phyloP scores from a whole-genome alignment of 805 yeast species.

The Wickerhamomyces strasburgensis region DNA sequence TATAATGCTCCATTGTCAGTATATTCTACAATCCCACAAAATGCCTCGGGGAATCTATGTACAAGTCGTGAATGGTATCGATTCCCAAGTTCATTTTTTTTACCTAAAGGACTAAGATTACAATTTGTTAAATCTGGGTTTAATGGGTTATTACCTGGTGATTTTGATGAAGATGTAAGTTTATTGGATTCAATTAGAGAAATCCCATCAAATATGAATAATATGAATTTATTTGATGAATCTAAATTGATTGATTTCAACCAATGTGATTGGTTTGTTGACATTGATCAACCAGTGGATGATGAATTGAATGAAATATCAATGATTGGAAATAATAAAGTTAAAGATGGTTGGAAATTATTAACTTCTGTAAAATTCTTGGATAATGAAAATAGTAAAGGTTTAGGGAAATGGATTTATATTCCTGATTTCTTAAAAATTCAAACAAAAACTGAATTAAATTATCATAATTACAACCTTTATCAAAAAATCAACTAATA shows the following conservation, averaged over 20 bases:
- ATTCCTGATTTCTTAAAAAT: constrained; percentile 35
- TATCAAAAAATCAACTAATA: constrained; percentile 22
- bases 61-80: constrained; percentile 96
- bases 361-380: constrained; percentile 21
- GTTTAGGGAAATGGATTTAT: constrained; percentile 50
- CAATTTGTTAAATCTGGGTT: constrained; percentile 73
- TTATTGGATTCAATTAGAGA: constrained; percentile 35
- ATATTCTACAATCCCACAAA: constrained; percentile 38
- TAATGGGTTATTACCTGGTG: constrained; percentile 85
- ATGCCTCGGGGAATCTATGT: constrained; percentile 53
- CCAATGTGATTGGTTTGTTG: constrained; percentile 68
- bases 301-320: constrained; percentile 37
- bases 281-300: constrained; percentile 49
- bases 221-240: constrained; percentile 60
- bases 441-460: constrained; percentile 31
- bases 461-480: constrained; percentile 49
- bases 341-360: constrained; percentile 40
- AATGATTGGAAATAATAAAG: constrained; percentile 7
- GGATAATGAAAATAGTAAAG: constrained; percentile 45
- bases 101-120: constrained; percentile 59
- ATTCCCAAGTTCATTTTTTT: constrained; percentile 81
- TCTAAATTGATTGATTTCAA: constrained; percentile 46
- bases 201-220: constrained; percentile 67
- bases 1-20: constrained; percentile 71
- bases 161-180: constrained; percentile 50